phyloP scores from a whole-genome alignment of 768 basidiomycete species.

The Rhodotorula paludigena region DNA sequence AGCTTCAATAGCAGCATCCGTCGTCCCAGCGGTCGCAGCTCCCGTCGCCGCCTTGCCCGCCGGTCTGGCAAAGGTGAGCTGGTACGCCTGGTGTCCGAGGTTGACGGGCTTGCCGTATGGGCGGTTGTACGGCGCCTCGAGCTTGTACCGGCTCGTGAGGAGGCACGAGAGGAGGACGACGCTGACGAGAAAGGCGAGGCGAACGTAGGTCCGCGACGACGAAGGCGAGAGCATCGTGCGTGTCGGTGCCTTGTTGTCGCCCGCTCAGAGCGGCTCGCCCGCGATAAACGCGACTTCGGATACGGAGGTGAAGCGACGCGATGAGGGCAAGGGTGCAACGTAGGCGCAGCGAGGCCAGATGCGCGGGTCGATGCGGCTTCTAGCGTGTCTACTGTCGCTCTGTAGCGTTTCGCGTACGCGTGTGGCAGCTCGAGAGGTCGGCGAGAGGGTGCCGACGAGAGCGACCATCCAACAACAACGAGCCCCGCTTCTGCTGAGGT shows the following conservation, averaged over 20 bases:
- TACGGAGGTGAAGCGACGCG: too few relatives aligned
- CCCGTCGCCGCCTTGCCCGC: background rate
- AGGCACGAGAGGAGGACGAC: slow-evolving; percentile 18
- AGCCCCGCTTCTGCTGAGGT: too few relatives aligned
- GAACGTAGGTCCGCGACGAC: slow-evolving; percentile 15
- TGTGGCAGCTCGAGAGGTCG: too few relatives aligned
- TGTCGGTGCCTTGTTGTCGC: background rate
- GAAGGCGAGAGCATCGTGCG: slow-evolving; percentile 16
- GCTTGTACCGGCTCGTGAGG: slow-evolving; percentile 30
- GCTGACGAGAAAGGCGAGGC: slow-evolving; percentile 13
- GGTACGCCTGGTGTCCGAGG: slow-evolving; percentile 25
- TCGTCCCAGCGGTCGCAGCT: background rate
- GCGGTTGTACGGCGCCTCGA: slow-evolving; percentile 26
- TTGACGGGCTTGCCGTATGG: slow-evolving; percentile 15
- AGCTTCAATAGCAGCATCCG: background rate
- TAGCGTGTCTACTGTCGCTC: too few relatives aligned
- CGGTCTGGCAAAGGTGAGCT: slow-evolving; percentile 3
- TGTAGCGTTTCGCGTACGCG: too few relatives aligned
- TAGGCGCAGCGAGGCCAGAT: too few relatives aligned
- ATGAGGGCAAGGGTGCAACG: too few relatives aligned
- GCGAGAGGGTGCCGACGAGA: too few relatives aligned
- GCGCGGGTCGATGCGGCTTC: too few relatives aligned
- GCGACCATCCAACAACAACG: too few relatives aligned
- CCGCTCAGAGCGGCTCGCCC: too few relatives aligned
- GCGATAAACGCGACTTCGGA: too few relatives aligned